Evolutionary conservation across 805 yeast genomes (phyloP).

Genomic region (Kluyveromyces lactis): DNA sequence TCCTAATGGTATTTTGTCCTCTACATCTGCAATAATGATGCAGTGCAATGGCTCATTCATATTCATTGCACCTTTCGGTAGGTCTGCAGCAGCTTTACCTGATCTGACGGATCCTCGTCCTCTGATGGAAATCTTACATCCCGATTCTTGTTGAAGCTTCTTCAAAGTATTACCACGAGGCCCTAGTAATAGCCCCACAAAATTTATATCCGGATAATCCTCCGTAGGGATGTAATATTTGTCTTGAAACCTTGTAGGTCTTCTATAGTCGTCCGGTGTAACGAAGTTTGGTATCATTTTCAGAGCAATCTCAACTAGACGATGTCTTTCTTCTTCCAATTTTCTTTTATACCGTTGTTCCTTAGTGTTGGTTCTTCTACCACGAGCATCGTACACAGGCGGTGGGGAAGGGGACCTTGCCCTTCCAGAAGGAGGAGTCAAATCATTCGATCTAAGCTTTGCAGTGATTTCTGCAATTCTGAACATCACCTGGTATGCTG

Average conservation of each 20-base stretch:
- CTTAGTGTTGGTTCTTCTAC: constrained; percentile 80
- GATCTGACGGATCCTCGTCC: constrained; percentile 96
- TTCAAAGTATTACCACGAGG: constrained; percentile 92
- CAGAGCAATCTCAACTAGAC: constrained; percentile 66
- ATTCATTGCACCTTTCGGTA: constrained; percentile 42
- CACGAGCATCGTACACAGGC: constrained; percentile 76
- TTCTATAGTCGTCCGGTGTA: constrained; percentile 71
- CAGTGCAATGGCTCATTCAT: constrained; percentile 85
- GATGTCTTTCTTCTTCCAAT: constrained; percentile 73
- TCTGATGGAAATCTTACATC: constrained; percentile 83
- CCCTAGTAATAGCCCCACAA: constrained; percentile 83
- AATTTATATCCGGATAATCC: constrained; percentile 86
- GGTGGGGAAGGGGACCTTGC: constrained; percentile 82
- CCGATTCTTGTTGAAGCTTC: constrained; percentile 72
- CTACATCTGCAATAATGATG: constrained; percentile 73
- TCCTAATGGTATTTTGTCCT: constrained; percentile 69
- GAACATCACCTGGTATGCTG: constrained; percentile 58
- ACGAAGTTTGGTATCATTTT: constrained; percentile 63
- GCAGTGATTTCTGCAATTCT: constrained; percentile 76
- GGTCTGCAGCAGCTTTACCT: constrained; percentile 54
- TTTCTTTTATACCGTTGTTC: constrained; percentile 54
- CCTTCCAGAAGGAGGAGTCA: constrained; percentile 38
- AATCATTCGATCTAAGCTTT: constrained; percentile 42
- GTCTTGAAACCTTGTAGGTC: constrained; percentile 66
- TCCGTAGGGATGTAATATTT: constrained; percentile 78